phyloP scores from a whole-genome alignment of 2,329 filamentous ascomycete species.

The Sarocladium brachiariae region DNA sequence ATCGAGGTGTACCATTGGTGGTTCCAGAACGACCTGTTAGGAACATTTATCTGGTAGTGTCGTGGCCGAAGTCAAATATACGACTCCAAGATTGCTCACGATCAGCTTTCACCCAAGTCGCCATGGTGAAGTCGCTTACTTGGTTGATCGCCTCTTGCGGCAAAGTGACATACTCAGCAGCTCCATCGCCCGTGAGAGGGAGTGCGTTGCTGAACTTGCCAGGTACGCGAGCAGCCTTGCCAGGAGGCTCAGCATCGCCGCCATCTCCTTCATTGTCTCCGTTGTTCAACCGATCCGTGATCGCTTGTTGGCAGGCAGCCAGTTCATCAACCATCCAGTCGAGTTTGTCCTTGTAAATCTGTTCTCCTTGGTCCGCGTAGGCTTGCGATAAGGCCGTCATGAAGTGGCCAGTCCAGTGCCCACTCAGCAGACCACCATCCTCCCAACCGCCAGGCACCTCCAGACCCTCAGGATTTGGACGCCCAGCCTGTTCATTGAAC shows the following conservation, averaged over 20 bases:
- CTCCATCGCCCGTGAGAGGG: constrained; percentile 9
- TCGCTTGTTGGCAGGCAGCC: constrained; percentile 23
- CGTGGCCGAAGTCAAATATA: constrained; percentile 17
- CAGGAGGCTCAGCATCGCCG: not conserved
- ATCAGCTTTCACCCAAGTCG: constrained; percentile 15
- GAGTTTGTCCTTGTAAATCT: constrained; percentile 23
- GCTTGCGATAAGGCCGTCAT: constrained; percentile 26
- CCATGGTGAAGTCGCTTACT: constrained; percentile 17
- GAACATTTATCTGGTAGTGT: constrained; percentile 16
- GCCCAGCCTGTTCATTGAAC: constrained; percentile 25
- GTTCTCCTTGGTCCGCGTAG: constrained; percentile 24
- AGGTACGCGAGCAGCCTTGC: constrained; percentile 13
- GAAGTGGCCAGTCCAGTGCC: constrained; percentile 27
- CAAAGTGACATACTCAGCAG: constrained; percentile 14
- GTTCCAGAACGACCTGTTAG: constrained; percentile 13
- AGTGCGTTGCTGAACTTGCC: constrained; percentile 16
- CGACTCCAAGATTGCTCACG: constrained; percentile 13
- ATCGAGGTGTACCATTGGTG: constrained; percentile 12
- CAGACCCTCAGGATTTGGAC: constrained; percentile 21
- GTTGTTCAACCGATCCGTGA: constrained; percentile 21
- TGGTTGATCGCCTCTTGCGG: constrained; percentile 18
- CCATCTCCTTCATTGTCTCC: not conserved
- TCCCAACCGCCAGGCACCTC: constrained; percentile 25
- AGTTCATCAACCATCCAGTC: constrained; percentile 27
- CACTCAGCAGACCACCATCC: constrained; percentile 26